Conservation (phyloP, 1,139 yeast species). For the Blastobotrys aristatus region DNA sequence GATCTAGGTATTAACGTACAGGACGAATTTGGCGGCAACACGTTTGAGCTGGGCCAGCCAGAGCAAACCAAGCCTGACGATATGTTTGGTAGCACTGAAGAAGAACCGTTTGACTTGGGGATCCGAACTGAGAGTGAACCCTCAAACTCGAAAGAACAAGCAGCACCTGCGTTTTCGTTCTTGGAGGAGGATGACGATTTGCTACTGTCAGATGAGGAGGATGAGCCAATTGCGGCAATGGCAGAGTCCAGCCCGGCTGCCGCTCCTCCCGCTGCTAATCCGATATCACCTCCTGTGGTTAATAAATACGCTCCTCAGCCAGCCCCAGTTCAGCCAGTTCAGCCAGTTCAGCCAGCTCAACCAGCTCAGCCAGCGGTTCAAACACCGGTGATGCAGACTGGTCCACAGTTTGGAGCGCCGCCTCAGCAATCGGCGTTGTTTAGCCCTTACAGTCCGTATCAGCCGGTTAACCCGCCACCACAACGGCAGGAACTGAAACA, state of each 20-base stretch:
- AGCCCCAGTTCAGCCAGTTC: slow-evolving; percentile 4
- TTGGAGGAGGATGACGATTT: slow-evolving; percentile 44
- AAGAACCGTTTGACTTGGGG: not conserved
- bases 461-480: slow-evolving; percentile 27
- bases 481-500: slow-evolving; percentile 13
- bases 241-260: slow-evolving; percentile 3
- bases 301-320: not conserved
- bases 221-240: slow-evolving; percentile 1
- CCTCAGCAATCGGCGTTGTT: not conserved
- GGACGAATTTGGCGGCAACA: not conserved
- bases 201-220: slow-evolving; percentile 27
- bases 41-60: not conserved
- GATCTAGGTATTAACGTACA: slow-evolving; percentile 1
- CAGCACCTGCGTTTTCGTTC: slow-evolving; percentile 33
- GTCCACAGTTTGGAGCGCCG: not conserved
- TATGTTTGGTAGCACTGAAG: not conserved
- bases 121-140: not conserved
- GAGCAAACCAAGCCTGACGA: not conserved
- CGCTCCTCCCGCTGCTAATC: not conserved
- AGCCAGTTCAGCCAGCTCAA: not conserved
- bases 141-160: slow-evolving; percentile 1
- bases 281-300: not conserved
- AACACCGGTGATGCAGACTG: slow-evolving; percentile 9
- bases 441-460: slow-evolving; percentile 10
- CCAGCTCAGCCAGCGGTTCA: slow-evolving; percentile 1